Conservation (phyloP, 345 rosid genomes). For the Populus alba region DNA sequence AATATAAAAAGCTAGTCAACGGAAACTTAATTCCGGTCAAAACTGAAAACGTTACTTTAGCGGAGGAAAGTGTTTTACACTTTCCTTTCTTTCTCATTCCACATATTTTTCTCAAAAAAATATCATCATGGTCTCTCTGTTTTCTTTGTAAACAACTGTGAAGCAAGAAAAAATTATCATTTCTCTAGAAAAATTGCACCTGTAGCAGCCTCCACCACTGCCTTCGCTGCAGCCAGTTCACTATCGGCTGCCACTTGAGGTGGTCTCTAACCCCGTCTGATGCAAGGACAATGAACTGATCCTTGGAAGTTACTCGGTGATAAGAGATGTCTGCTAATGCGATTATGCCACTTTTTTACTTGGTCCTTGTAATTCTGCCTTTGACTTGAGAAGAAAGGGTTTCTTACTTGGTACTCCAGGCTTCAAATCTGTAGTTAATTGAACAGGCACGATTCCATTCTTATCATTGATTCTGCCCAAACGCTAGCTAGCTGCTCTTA, state of each 20-base stretch:
- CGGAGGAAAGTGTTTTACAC: too few relatives aligned
- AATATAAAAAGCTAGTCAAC: too few relatives aligned
- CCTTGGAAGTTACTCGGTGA: conserved; percentile 46
- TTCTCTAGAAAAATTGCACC: too few relatives aligned
- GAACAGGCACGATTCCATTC: conserved; percentile 45
- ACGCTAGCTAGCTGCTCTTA: conserved; percentile 52
- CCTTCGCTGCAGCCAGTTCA: conserved; percentile 49
- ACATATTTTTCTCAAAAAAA: too few relatives aligned
- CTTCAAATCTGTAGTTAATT: conserved; percentile 73
- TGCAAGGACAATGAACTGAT: conserved; percentile 68
- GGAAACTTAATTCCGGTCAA: too few relatives aligned
- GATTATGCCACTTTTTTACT: conserved; percentile 56
- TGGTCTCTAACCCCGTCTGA: conserved; percentile 64
- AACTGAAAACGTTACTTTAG: too few relatives aligned
- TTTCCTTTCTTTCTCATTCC: too few relatives aligned
- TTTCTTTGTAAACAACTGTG: too few relatives aligned
- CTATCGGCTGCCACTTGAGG: conserved; percentile 28
- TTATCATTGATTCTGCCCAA: conserved; percentile 55
- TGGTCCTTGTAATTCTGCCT: background rate
- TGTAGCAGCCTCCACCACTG: conserved; percentile 63
- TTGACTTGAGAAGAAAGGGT: background rate
- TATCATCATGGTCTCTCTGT: too few relatives aligned
- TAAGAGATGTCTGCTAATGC: conserved; percentile 62
- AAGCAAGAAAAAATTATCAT: too few relatives aligned
- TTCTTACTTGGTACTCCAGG: conserved; percentile 69